Evolutionary conservation across 1,139 yeast species (phyloP), one percentile per base, ranked within the genome.

Genomic region (Magnusiomyces paraingens): DNA sequence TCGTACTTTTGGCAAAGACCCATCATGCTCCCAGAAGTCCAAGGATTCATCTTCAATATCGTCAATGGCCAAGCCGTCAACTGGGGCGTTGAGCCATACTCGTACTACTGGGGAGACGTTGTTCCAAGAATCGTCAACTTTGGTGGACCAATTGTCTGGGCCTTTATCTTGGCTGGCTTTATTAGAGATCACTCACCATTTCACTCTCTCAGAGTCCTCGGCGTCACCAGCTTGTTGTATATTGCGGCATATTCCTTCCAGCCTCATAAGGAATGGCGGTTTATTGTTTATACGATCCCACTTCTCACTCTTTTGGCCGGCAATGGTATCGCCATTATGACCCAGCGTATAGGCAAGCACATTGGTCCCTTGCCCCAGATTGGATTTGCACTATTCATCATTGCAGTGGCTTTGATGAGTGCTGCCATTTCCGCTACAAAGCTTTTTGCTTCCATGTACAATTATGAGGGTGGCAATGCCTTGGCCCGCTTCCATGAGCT

Each of bases 201-300:
- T n/a, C 17, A 22, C 21, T 10, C 36, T 15, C 15, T 42, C 15
- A 29, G 26, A 26, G 64, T 76, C 3, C 61, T 76, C 12, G 71
- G 77, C 0, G 60, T 75, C 8, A 73, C 89, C 0, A 71, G 86
- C 0, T 41, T 82, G 1, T 41, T 80, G 11, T 91, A 73, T 65
- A 76, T 89, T 35, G 61, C 73, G 1, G 66, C 80, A 1, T 78
- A 90, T 78, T 90, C 97, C 0, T 67, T 84, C 54, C 95, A 86
- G 66, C 93, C 95, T 1, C 98, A 91, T 63, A 93, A 91, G 67
- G 98, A 93, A 72, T 89, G 96, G 96, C 78, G 98, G 61, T 93
- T 91, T 62, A 81, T 93, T 52, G 72, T 85, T 15, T 93, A 91
- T 65, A 73, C 82, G 0, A 71, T 84, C 11, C 97, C 98, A 1